Conservation (phyloP, 192 early-diverging fungal species). For the Umbelopsis sp. region DNA sequence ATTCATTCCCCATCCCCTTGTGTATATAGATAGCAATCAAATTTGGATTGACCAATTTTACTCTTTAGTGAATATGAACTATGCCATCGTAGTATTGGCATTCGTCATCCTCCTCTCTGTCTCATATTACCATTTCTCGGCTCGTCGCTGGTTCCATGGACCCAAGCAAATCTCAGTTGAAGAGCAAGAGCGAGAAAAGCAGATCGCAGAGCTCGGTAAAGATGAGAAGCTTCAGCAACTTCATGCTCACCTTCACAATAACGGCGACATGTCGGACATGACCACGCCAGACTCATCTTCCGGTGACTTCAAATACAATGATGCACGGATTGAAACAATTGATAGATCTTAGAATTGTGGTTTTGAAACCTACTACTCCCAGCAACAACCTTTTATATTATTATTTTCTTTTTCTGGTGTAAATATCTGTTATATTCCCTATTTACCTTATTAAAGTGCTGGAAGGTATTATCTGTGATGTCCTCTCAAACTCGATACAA, state of each 20-base stretch:
- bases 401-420: neutral
- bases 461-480: too few species aligned
- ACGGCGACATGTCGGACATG: neutral
- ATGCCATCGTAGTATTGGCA: slow-evolving; percentile 44
- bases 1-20: neutral
- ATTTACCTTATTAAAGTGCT: too few species aligned
- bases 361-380: neutral
- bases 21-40: neutral
- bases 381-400: neutral
- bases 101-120: slow-evolving; percentile 46
- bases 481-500: too few species aligned
- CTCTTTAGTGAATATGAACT: slow-evolving; percentile 46
- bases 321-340: neutral
- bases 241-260: neutral
- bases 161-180: slow-evolving; percentile 27
- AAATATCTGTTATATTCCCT: neutral
- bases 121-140: slow-evolving; percentile 43
- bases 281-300: neutral
- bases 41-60: neutral
- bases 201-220: neutral
- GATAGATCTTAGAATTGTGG: neutral
- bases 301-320: neutral
- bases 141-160: slow-evolving; percentile 46
- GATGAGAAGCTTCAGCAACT: neutral
- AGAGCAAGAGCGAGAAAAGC: slow-evolving; percentile 12